These are phyloP conservation scores for Colletotrichum endophyticum DNA, from an alignment of 2,329 filamentous ascomycete genomes.

Conservation along the genomic window DNA sequence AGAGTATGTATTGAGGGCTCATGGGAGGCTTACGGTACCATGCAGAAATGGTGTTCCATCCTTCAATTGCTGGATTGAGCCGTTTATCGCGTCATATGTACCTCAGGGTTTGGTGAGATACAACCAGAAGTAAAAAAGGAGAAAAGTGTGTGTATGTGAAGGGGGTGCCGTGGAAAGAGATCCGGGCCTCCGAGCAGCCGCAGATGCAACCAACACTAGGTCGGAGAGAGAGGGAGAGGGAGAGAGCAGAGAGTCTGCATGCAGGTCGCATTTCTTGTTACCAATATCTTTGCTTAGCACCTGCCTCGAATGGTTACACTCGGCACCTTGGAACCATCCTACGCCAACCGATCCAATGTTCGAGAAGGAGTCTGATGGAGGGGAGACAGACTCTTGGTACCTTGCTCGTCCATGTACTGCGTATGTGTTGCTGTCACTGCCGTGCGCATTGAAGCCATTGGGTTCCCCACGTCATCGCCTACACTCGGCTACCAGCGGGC, in stretches of 20 bases:
- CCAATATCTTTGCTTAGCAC: background rate
- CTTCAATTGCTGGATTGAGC: background rate
- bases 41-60: background rate
- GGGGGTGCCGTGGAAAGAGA: slow-evolving; percentile 1
- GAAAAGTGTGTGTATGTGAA: background rate
- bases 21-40: background rate
- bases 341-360: background rate
- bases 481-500: slow-evolving; percentile 14
- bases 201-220: background rate
- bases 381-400: background rate
- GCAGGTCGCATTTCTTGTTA: slow-evolving; percentile 1
- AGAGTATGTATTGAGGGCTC: background rate
- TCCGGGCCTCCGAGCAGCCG: slow-evolving; percentile 12
- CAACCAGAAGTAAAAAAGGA: background rate
- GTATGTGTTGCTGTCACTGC: background rate
- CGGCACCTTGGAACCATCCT: slow-evolving; percentile 1
- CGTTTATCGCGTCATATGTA: background rate
- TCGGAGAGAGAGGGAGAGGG: background rate
- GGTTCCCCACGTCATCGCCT: slow-evolving; percentile 18
- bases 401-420: background rate
- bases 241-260: background rate
- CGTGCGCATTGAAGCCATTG: background rate
- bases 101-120: background rate
- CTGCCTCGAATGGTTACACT: slow-evolving; percentile 15
- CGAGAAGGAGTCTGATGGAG: background rate